phyloP scores from a whole-genome alignment of 2,329 filamentous ascomycete species.

The Elsinoe necatrix region DNA sequence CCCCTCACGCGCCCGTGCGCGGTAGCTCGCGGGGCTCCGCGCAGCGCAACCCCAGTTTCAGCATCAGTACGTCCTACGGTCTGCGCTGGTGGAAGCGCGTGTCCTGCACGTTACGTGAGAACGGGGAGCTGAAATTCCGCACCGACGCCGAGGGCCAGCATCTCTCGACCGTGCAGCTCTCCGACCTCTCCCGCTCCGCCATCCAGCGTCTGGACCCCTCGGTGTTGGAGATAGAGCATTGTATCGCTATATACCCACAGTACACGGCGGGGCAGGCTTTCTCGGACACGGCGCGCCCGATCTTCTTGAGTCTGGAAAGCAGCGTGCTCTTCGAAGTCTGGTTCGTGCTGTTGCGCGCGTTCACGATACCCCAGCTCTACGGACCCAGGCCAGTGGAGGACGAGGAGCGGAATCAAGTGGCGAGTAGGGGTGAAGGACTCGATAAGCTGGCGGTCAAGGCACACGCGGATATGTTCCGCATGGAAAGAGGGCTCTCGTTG shows the following conservation, averaged over 20 bases:
- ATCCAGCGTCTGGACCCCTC: constrained; percentile 85
- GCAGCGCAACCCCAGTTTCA: constrained; percentile 39
- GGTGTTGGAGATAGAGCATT: constrained; percentile 86
- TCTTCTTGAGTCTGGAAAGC: constrained; percentile 81
- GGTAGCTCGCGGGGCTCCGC: constrained; percentile 29
- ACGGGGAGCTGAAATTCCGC: constrained; percentile 85
- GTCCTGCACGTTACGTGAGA: constrained; percentile 88
- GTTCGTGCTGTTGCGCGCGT: constrained; percentile 85
- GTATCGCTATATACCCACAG: constrained; percentile 89
- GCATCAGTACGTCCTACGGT: constrained; percentile 47
- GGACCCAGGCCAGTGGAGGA: constrained; percentile 48
- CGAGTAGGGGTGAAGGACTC: constrained; percentile 13
- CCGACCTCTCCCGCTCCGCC: constrained; percentile 79
- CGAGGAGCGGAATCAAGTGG: constrained; percentile 27
- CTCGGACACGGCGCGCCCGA: constrained; percentile 65
- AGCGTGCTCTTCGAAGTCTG: constrained; percentile 93
- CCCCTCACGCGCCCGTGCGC: constrained; percentile 21
- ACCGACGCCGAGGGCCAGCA: constrained; percentile 75
- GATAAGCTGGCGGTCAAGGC: constrained; percentile 27
- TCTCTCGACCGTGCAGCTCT: constrained; percentile 75
- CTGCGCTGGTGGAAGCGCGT: constrained; percentile 73
- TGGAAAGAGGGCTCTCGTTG: constrained; percentile 53
- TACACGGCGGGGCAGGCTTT: constrained; percentile 69
- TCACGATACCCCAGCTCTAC: constrained; percentile 86
- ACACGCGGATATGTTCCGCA: constrained; percentile 55